phyloP scores from a whole-genome alignment of 139 green algal species.

The Nannochloris sp. region DNA sequence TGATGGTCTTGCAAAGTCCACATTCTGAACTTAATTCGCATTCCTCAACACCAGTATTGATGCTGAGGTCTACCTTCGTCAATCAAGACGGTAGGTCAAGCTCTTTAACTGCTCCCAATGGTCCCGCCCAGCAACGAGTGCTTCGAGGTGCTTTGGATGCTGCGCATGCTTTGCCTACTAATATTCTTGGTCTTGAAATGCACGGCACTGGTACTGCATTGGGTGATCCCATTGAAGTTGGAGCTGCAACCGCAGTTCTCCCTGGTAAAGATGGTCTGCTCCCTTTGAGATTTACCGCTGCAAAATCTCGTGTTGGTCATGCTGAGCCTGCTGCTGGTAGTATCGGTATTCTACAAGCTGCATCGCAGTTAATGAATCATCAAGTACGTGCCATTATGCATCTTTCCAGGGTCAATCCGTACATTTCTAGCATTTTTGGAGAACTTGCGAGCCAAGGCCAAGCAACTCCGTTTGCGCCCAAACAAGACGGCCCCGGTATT shows the following conservation, averaged over 20 bases:
- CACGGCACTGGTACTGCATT: conserved; percentile 66
- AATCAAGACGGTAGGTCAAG: conserved; percentile 55
- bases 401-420: conserved; percentile 16
- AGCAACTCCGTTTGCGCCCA: background rate
- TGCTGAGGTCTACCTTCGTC: conserved; percentile 30
- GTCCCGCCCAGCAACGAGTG: conserved; percentile 43
- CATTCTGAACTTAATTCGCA: background rate
- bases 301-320: conserved; percentile 39
- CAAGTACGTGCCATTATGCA: background rate
- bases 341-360: conserved; percentile 16
- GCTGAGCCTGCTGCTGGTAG: conserved; percentile 29
- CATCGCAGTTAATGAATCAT: background rate
- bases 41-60: background rate
- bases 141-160: conserved; percentile 7
- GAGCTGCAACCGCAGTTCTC: conserved; percentile 29
- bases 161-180: conserved; percentile 13
- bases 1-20: conserved; percentile 2
- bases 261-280: background rate
- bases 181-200: conserved; percentile 33
- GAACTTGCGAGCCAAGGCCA: background rate
- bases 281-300: conserved; percentile 18
- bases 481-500: background rate
- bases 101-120: conserved; percentile 52
- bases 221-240: conserved; percentile 80
- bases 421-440: conserved; percentile 6